Percentiles rank a stretch among this genome's conserved stretches.
Conservation (phyloP, 495 filamentous ascomycete genomes). For the Hypoxylon cercidicola region DNA sequence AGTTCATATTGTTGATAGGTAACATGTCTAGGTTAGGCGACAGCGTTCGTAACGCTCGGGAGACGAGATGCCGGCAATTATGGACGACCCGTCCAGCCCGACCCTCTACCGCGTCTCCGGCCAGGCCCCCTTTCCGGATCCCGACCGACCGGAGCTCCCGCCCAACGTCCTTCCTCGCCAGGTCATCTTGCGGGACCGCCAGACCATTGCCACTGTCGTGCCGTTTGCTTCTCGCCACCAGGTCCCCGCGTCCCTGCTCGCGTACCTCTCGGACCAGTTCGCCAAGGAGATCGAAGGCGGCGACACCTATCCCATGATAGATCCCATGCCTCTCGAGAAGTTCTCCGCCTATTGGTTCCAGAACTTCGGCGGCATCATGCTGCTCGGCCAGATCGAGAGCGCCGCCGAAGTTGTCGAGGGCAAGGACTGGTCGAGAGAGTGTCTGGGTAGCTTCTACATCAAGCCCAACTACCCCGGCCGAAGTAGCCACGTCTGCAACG, state of each 20-base stretch:
- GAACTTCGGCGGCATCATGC: conserved; percentile 93
- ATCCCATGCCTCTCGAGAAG: conserved; percentile 75
- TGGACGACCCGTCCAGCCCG: conserved; percentile 77
- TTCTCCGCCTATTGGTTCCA: conserved; percentile 96
- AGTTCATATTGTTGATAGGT: conserved; percentile 35
- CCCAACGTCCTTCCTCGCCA: conserved; percentile 77
- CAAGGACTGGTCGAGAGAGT: conserved; percentile 84
- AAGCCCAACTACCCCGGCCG: conserved; percentile 97
- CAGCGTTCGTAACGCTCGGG: conserved; percentile 1
- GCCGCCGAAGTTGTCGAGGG: conserved; percentile 69
- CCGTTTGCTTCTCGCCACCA: conserved; percentile 81
- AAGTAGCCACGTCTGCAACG: conserved; percentile 96
- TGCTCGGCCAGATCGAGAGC: conserved; percentile 78
- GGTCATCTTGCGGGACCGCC: conserved; percentile 88
- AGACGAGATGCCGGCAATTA: conserved; percentile 82
- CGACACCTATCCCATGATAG: conserved; percentile 95
- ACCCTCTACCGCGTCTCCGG: conserved; percentile 73
- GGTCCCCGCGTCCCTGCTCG: conserved; percentile 78
- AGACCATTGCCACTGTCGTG: conserved; percentile 89
- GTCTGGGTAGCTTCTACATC: conserved; percentile 95
- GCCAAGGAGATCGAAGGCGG: conserved; percentile 96
- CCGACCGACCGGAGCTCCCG: conserved; percentile 70
- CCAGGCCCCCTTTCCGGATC: conserved; percentile 69
- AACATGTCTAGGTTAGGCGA: conserved; percentile 34
- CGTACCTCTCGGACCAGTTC: conserved; percentile 85